These are phyloP conservation scores for Penicillium crystallinum DNA, from an alignment of 495 filamentous ascomycete genomes.

Conservation along the genomic window DNA sequence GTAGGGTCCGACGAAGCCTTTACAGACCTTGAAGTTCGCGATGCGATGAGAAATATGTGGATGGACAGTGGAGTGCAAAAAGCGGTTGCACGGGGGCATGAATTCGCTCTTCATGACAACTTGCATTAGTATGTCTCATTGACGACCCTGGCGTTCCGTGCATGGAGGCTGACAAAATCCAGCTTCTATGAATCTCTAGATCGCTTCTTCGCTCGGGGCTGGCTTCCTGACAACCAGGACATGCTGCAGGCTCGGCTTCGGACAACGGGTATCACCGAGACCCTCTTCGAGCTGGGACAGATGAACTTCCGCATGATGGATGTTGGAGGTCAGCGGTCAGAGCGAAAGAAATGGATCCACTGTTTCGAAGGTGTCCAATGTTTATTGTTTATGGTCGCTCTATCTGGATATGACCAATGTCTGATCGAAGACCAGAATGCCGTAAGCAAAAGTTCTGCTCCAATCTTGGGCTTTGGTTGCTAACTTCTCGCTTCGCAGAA, in stretches of 20 bases:
- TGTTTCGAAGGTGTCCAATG: constrained; percentile 97
- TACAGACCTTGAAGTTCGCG: constrained; percentile 58
- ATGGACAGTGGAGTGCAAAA: constrained; percentile 74
- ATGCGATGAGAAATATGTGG: constrained; percentile 82
- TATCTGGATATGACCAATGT: constrained; percentile 96
- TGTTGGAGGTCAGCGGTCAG: constrained; percentile 93
- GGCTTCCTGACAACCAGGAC: constrained; percentile 95
- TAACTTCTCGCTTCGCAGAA: constrained; percentile 53
- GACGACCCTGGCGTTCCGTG: not conserved
- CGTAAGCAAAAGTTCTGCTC: constrained; percentile 48
- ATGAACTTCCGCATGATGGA: constrained; percentile 99
- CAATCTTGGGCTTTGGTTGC: not conserved
- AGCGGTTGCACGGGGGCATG: constrained; percentile 84
- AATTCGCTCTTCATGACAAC: constrained; percentile 95
- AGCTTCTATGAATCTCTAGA: constrained; percentile 93
- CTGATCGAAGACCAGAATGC: constrained; percentile 96
- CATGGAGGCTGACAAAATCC: constrained; percentile 5
- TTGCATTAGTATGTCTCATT: constrained; percentile 73
- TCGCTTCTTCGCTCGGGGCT: constrained; percentile 78
- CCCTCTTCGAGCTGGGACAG: constrained; percentile 87
- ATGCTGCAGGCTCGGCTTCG: constrained; percentile 86
- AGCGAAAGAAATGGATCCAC: constrained; percentile 99
- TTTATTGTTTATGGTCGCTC: constrained; percentile 89
- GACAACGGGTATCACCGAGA: constrained; percentile 97
- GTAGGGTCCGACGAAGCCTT: constrained; percentile 71